Base-by-base conservation (phyloP, 148 eudicot species). In the Rhododendron kiyosumense region DNA sequence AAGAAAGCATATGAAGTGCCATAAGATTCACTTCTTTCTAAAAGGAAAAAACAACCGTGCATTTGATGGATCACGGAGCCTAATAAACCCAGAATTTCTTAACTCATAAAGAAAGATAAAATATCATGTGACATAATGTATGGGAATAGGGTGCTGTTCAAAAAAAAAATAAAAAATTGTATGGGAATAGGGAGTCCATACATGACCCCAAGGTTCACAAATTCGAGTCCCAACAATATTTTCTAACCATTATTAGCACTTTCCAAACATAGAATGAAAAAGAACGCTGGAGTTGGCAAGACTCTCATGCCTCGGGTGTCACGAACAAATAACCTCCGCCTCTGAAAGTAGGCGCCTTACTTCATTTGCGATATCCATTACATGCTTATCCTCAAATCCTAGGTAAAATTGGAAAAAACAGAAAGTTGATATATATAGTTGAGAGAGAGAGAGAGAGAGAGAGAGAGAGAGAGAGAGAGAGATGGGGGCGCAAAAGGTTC, bases 361-460 rank as follows among this genome's bases (percentile, higher is more conserved):
- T 94, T 93, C 94, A 69, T 89, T 86, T 2, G 98, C 97, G 52
- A 96, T 92, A 85, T 90, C 95, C 86, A 85, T 89, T 14, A 96
- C 95, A 91, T 94, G 99, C 57, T 88, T 88, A 90, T 96, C 99
- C 85, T 92, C 85, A 78, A 93, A 92, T 51, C 97, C 99, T 96
- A 51, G 36, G 48, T 8, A 45, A 5, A 54, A 67, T 57, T 13
- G 1, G 28, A 24, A 59, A 74, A 38, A 22, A 84, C 36, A 36
- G 20, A 67, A 69, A 83, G 65, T 63, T 63, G 28, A 63, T 63
- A 20, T 18, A 18, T 57, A 24, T 57, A 18, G 65, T 6, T 5
- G 65, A 59, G n/a, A 20, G 69, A 61, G 65, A 20, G 65, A 45
- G 41, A 82, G n/a, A 85, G n/a, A 9, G 48, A 65, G 15, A 20